These are phyloP conservation scores for Filobasidium uniguttulatum DNA, from an alignment of 1,284 basidiomycete species.

Conservation along the genomic window DNA sequence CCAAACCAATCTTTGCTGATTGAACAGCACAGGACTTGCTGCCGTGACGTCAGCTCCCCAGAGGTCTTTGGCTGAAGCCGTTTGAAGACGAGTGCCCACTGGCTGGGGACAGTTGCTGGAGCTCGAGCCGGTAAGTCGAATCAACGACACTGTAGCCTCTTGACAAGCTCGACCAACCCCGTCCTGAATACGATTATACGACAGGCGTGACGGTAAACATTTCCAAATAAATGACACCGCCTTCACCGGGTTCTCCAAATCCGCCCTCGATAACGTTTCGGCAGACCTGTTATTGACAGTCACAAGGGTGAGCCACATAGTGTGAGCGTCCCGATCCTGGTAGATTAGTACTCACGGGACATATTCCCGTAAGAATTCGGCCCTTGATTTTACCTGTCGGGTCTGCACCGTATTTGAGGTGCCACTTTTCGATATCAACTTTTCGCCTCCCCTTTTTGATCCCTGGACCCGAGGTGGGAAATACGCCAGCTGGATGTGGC, in stretches of 20 bases:
- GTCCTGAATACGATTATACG: no score
- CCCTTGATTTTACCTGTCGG: slow-evolving; percentile 6
- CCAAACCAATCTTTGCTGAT: no score
- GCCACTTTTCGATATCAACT: background rate
- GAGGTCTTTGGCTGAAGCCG: no score
- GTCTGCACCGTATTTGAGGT: slow-evolving; percentile 2
- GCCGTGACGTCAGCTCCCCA: no score
- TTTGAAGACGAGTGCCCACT: no score
- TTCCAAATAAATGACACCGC: slow-evolving; percentile 13
- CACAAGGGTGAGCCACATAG: background rate
- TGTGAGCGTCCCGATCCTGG: background rate
- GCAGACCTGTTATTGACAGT: slow-evolving; percentile 9
- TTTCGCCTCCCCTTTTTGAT: slow-evolving; percentile 2
- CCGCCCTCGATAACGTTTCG: slow-evolving; percentile 13
- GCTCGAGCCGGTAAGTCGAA: no score
- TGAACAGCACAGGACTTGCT: no score
- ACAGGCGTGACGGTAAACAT: slow-evolving; percentile 5
- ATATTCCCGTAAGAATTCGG: slow-evolving; percentile 11
- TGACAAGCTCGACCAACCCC: no score
- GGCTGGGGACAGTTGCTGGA: no score
- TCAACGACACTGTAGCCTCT: no score
- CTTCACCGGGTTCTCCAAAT: slow-evolving; percentile 12
- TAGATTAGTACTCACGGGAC: slow-evolving; percentile 5
- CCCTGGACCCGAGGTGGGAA: slow-evolving; percentile 1
- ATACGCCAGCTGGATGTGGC: slow-evolving; percentile 6